Evolutionary conservation across 768 basidiomycete genomes (phyloP).

Genomic region (Filobasidium floriforme): DNA sequence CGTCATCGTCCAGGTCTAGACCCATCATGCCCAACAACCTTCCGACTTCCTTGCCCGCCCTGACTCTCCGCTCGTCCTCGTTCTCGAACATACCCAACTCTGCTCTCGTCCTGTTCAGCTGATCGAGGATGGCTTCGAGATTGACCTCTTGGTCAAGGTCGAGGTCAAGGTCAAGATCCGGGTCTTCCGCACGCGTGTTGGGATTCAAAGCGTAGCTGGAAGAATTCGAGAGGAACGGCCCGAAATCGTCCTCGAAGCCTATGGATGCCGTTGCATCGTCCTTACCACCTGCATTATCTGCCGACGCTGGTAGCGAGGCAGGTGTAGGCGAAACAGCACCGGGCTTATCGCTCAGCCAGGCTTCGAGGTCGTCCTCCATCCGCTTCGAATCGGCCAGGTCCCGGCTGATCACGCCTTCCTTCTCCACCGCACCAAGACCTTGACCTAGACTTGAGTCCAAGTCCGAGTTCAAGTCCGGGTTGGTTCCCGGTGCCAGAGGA

Average conservation of each 20-base stretch:
- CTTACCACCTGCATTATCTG: not conserved
- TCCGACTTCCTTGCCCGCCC: not conserved
- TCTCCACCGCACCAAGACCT: not conserved
- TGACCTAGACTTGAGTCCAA: not conserved
- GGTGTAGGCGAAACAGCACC: not conserved
- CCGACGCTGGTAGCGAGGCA: not conserved
- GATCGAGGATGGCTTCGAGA: not conserved
- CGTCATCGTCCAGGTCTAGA: not conserved
- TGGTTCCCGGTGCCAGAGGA: too few relatives aligned
- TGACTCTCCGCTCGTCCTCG: constrained; percentile 5
- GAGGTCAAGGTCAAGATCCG: not conserved
- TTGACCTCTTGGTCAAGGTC: not conserved
- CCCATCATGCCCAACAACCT: constrained; percentile 1
- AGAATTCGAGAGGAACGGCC: not conserved
- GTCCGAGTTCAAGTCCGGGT: not conserved
- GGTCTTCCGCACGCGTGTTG: not conserved
- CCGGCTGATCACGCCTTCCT: not conserved
- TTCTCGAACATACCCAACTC: not conserved
- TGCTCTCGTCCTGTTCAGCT: not conserved
- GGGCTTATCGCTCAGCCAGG: not conserved
- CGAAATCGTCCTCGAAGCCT: constrained; percentile 6
- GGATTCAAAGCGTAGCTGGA: not conserved
- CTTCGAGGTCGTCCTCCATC: not conserved
- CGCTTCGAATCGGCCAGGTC: not conserved
- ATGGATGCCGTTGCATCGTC: too few relatives aligned